Evolutionary conservation across 1,139 yeast genomes (phyloP).

Genomic region (Zygotorulaspora mrakii): DNA sequence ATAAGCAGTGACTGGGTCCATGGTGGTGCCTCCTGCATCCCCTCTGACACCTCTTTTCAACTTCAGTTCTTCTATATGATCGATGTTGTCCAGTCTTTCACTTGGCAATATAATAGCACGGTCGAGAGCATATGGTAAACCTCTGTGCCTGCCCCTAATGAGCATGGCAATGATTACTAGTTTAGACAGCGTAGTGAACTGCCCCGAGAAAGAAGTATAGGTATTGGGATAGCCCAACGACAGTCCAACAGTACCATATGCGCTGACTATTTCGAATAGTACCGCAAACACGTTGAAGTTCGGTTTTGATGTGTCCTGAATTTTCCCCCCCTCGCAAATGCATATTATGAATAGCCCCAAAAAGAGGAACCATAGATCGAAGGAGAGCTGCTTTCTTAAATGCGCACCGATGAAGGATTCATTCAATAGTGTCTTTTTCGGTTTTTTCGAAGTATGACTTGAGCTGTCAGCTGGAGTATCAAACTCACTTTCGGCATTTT

Average conservation of each 20-base stretch:
- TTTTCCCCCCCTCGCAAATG: slow-evolving; percentile 70
- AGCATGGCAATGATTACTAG: slow-evolving; percentile 82
- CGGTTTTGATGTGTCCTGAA: slow-evolving; percentile 44
- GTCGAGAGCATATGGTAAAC: slow-evolving; percentile 88
- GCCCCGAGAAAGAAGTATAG: slow-evolving; percentile 66
- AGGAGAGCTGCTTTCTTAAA: slow-evolving; percentile 84
- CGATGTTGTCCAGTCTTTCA: slow-evolving; percentile 64
- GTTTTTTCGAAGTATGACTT: slow-evolving; percentile 15
- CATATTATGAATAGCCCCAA: slow-evolving; percentile 82
- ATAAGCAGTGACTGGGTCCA: slow-evolving; percentile 24
- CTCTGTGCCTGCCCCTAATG: slow-evolving; percentile 95
- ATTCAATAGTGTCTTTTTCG: slow-evolving; percentile 16
- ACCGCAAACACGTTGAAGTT: slow-evolving; percentile 67
- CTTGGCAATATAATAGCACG: slow-evolving; percentile 89
- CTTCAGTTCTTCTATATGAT: slow-evolving; percentile 54
- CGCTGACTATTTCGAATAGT: slow-evolving; percentile 85
- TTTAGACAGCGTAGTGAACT: slow-evolving; percentile 71
- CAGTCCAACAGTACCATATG: slow-evolving; percentile 94
- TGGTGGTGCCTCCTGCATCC: slow-evolving; percentile 2
- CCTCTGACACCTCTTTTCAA: slow-evolving; percentile 9
- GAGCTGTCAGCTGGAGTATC: slow-evolving; percentile 1
- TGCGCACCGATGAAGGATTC: slow-evolving; percentile 77
- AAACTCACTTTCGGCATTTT: slow-evolving; percentile 28
- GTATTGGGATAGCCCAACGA: slow-evolving; percentile 75
- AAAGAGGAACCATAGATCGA: slow-evolving; percentile 91